These are phyloP conservation scores for Peziza echinospora DNA, from an alignment of 495 filamentous ascomycete species.

Conservation along the genomic window DNA sequence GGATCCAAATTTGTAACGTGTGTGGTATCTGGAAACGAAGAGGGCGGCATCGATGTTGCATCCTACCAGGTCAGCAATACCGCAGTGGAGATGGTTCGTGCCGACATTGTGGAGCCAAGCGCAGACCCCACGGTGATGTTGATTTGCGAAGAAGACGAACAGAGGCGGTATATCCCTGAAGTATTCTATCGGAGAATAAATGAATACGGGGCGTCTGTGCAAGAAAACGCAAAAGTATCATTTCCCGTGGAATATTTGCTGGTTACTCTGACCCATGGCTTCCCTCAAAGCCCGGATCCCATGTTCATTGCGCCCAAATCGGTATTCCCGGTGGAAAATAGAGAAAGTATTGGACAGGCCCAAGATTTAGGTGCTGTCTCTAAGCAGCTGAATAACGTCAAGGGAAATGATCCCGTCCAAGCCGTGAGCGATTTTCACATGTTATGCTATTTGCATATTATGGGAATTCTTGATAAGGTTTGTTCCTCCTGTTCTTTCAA, in stretches of 20 bases:
- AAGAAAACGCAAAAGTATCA: constrained; percentile 86
- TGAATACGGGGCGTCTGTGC: constrained; percentile 86
- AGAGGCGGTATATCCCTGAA: constrained; percentile 79
- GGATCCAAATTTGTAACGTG: constrained; percentile 96
- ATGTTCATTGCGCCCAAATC: constrained; percentile 34
- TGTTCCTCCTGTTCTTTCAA: constrained; percentile 9
- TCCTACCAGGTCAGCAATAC: constrained; percentile 89
- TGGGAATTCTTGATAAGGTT: constrained; percentile 69
- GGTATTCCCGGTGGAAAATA: constrained; percentile 75
- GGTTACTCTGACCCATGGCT: constrained; percentile 89
- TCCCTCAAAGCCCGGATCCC: constrained; percentile 58
- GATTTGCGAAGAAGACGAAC: constrained; percentile 75
- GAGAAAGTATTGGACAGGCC: constrained; percentile 59
- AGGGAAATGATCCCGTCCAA: constrained; percentile 39
- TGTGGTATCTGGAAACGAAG: constrained; percentile 74
- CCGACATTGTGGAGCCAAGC: constrained; percentile 85
- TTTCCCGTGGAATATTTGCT: constrained; percentile 95
- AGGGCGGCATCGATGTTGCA: constrained; percentile 69
- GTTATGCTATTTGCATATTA: constrained; percentile 59
- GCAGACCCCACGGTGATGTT: constrained; percentile 88
- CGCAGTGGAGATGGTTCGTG: constrained; percentile 88
- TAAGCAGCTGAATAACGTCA: constrained; percentile 30
- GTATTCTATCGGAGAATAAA: constrained; percentile 93
- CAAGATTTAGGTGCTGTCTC: constrained; percentile 50
- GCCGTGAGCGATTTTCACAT: constrained; percentile 84